Percentiles rank a stretch among this genome's conserved stretches.
These are phyloP conservation scores for Cladophialophora bantiana DNA, from an alignment of 2,329 filamentous ascomycete genomes.

Conservation along the genomic window DNA sequence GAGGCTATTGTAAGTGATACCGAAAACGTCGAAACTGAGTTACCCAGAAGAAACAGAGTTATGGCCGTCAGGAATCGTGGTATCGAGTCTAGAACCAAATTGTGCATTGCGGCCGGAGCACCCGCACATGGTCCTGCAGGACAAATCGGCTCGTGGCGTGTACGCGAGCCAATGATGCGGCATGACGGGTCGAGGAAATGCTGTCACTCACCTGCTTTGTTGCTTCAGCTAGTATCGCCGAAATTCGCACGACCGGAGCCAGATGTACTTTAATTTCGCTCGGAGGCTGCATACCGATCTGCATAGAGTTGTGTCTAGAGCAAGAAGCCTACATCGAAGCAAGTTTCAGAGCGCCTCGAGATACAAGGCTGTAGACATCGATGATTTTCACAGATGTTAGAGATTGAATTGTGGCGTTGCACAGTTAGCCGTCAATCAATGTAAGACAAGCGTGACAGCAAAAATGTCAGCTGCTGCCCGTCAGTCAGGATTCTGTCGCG, in stretches of 20 bases:
- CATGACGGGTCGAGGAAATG: conserved; percentile 2
- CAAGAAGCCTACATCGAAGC: not conserved
- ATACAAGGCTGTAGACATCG: not conserved
- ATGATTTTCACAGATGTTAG: not conserved
- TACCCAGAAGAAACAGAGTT: conserved; percentile 5
- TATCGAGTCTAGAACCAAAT: conserved; percentile 28
- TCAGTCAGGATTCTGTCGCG: not conserved
- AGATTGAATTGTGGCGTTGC: not conserved
- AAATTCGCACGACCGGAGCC: conserved; percentile 10
- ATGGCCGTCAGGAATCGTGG: conserved; percentile 19
- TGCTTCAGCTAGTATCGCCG: conserved; percentile 1
- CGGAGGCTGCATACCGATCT: conserved; percentile 6
- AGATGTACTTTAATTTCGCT: conserved; percentile 9
- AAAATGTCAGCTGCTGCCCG: conserved; percentile 5
- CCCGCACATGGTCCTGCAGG: conserved; percentile 5
- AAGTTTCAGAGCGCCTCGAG: not conserved
- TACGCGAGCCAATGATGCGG: conserved; percentile 17
- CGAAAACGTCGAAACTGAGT: conserved; percentile 19
- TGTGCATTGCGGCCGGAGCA: conserved; percentile 12
- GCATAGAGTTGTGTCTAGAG: conserved; percentile 9
- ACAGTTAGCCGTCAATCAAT: not conserved
- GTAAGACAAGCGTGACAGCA: not conserved
- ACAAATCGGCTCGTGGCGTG: conserved; percentile 6
- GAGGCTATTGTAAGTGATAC: conserved; percentile 14
- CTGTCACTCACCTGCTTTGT: conserved; percentile 16